Evolutionary conservation across 768 basidiomycete genomes (phyloP).

Genomic region (Hericium coralloides): DNA sequence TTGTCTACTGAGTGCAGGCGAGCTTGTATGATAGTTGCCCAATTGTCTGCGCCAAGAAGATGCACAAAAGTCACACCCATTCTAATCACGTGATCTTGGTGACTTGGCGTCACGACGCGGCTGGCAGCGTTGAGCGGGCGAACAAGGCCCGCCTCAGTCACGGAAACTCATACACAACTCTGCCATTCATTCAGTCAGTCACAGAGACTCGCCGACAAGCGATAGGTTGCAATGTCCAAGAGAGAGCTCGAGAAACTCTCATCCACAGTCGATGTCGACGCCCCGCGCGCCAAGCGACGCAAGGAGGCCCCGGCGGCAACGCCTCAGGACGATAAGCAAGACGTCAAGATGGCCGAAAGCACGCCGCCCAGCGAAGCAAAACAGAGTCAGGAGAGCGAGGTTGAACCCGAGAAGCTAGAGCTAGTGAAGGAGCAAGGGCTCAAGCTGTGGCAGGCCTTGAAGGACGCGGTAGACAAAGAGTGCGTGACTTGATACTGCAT

Average conservation of each 20-base stretch:
- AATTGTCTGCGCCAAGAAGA: background rate
- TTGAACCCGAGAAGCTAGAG: slow-evolving; percentile 19
- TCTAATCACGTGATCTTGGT: background rate
- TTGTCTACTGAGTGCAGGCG: too few relatives aligned
- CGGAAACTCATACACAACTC: background rate
- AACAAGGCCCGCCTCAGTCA: background rate
- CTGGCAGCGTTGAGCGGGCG: background rate
- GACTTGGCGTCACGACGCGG: background rate
- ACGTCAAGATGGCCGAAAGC: slow-evolving; percentile 28
- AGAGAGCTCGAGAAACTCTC: slow-evolving; percentile 36
- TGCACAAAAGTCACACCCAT: background rate
- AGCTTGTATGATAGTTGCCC: too few relatives aligned
- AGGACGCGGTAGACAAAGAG: slow-evolving; percentile 83
- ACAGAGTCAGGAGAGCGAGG: slow-evolving; percentile 17
- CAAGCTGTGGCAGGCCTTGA: slow-evolving; percentile 69
- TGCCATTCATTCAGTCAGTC: background rate
- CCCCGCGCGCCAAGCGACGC: slow-evolving; percentile 43
- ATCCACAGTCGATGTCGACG: slow-evolving; percentile 32
- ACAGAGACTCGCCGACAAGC: background rate
- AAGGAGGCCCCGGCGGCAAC: slow-evolving; percentile 30
- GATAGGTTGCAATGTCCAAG: slow-evolving; percentile 32
- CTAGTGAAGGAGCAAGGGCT: slow-evolving; percentile 56
- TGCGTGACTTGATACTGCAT: slow-evolving; percentile 43
- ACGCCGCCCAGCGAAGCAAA: slow-evolving; percentile 21
- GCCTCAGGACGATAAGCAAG: slow-evolving; percentile 30